phyloP scores from a whole-genome alignment of 768 basidiomycete genomes.

The Podaxis sp. region DNA sequence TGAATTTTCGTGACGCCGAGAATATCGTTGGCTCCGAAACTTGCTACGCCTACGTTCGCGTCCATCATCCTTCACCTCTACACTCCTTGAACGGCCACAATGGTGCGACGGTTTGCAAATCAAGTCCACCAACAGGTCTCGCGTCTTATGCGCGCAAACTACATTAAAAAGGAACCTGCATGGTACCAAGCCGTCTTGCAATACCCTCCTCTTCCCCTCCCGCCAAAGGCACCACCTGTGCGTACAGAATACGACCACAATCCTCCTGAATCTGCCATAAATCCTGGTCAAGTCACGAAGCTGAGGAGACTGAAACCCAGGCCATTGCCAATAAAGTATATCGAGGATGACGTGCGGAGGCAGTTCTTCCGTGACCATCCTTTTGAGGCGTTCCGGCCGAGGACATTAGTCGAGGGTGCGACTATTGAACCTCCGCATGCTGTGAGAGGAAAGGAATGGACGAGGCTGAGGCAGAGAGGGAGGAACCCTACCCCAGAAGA shows the following conservation, averaged over 20 bases:
- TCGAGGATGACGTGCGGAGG: constrained; percentile 82
- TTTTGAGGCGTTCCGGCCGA: constrained; percentile 88
- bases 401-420: constrained; percentile 71
- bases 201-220: constrained; percentile 86
- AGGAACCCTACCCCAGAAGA: constrained; percentile 87
- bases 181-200: constrained; percentile 88
- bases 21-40: constrained; percentile 7
- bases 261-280: constrained; percentile 15
- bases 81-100: constrained; percentile 24
- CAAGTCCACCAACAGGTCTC: constrained; percentile 90
- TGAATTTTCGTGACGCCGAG: constrained; percentile 21
- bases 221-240: constrained; percentile 66
- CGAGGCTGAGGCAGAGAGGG: constrained; percentile 75
- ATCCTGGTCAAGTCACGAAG: constrained; percentile 21
- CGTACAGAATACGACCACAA: constrained; percentile 56
- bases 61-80: background rate
- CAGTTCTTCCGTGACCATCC: constrained; percentile 97
- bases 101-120: constrained; percentile 80
- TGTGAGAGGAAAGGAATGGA: constrained; percentile 68
- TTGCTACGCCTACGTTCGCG: background rate
- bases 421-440: constrained; percentile 55
- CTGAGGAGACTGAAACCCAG: constrained; percentile 28
- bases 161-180: constrained; percentile 63
- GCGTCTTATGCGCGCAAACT: constrained; percentile 69
- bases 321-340: constrained; percentile 60